These are phyloP conservation scores for Ciborinia camelliae DNA, from an alignment of 2,329 filamentous ascomycete species.

Conservation along the genomic window DNA sequence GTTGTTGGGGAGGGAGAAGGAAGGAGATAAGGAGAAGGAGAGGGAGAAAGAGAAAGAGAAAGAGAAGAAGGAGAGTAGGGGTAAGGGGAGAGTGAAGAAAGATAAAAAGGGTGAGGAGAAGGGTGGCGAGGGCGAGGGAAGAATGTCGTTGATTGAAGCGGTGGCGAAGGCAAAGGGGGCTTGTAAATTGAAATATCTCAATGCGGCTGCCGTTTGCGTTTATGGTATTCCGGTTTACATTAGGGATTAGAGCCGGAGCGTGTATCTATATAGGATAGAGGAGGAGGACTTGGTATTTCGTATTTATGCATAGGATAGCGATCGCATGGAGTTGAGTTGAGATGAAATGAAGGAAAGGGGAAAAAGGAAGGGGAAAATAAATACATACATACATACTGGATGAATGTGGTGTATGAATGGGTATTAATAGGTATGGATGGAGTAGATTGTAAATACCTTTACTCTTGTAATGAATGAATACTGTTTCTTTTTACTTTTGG, in stretches of 20 bases:
- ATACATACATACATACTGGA: too few species aligned
- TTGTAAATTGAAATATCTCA: constrained; percentile 88
- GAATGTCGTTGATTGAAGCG: constrained; percentile 70
- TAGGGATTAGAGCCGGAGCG: constrained; percentile 19
- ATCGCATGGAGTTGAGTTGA: too few species aligned
- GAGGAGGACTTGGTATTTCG: neutral
- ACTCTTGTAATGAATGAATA: too few species aligned
- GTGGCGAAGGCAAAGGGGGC: constrained; percentile 69
- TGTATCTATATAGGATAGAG: neutral
- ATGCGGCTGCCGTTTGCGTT: constrained; percentile 87
- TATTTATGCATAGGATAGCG: neutral
- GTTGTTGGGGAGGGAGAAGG: constrained; percentile 44
- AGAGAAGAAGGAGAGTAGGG: constrained; percentile 32
- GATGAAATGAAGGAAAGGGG: too few species aligned
- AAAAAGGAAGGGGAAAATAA: too few species aligned
- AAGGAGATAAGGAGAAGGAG: constrained; percentile 34
- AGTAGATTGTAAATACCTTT: too few species aligned
- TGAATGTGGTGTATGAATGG: too few species aligned
- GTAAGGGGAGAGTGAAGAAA: constrained; percentile 34
- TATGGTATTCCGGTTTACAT: constrained; percentile 86
- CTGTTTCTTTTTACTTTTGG: too few species aligned
- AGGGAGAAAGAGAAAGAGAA: constrained; percentile 32
- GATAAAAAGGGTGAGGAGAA: constrained; percentile 33
- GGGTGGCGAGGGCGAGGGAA: constrained; percentile 36
- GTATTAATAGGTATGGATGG: too few species aligned